These are phyloP conservation scores for Zygotorulaspora florentina DNA, from an alignment of 805 yeast species.

Conservation along the genomic window DNA sequence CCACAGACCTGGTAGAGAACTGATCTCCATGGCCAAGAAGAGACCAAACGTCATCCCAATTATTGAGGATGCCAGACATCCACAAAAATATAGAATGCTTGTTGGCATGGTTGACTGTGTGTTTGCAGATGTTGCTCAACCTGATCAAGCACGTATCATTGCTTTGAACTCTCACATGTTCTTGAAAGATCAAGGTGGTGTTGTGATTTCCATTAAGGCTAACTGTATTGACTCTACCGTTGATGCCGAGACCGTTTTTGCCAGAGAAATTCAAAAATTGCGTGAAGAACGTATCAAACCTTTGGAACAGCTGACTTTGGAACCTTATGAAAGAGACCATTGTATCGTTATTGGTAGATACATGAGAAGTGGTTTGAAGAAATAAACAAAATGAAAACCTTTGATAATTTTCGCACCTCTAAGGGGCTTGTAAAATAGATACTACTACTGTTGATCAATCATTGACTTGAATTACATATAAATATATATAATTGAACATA, in stretches of 20 bases:
- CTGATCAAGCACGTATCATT: constrained; percentile 99
- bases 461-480: constrained; percentile 1
- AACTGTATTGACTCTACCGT: constrained; percentile 99
- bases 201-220: constrained; percentile 97
- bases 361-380: constrained; percentile 73
- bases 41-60: constrained; percentile 98
- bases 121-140: constrained; percentile 99
- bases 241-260: constrained; percentile 98
- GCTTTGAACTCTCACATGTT: constrained; percentile 97
- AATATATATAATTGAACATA: constrained; percentile 1
- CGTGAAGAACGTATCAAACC: constrained; percentile 99
- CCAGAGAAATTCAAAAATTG: constrained; percentile 98
- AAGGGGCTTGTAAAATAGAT: constrained; percentile 18
- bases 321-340: constrained; percentile 99
- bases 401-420: constrained; percentile 7
- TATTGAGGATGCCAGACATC: constrained; percentile 99
- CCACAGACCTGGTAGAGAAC: constrained; percentile 99
- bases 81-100: constrained; percentile 99
- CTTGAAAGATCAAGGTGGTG: constrained; percentile 98
- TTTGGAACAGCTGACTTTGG: constrained; percentile 95
- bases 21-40: constrained; percentile 99
- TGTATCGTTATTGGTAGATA: constrained; percentile 98
- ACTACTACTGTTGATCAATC: constrained; percentile 7
- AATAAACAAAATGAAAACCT: constrained; percentile 19
- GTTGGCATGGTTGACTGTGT: constrained; percentile 98